Base-by-base conservation (phyloP, 306 rosid species). In the Astragalus glycyphyllos region DNA sequence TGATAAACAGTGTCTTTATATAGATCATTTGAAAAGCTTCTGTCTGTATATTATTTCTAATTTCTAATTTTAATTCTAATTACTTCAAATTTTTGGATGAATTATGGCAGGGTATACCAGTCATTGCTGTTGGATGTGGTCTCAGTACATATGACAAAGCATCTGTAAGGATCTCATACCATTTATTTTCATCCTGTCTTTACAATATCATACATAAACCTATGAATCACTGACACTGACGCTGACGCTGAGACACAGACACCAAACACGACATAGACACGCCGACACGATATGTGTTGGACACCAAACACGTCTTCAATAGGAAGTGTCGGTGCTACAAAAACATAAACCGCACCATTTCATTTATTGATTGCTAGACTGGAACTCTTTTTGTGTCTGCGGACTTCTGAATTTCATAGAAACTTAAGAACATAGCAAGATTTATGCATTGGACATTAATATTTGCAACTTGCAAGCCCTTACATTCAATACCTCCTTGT, bases 101-200 rank as follows among this genome's bases (percentile, higher is more conserved):
- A 69, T 11, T 29, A 41, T 84, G 51, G 23, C 90, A 95, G 97
- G 97, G 97, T 64, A 81, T 85, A 60, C 99, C 97, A 15, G 96
- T 91, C 69, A 75, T 95, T 57, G 96, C 92, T 69, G 65, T 91
- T 72, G 99, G 99, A 26, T 87, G 88, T 65, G 99, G 99, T 68
- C 96, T 75, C 66, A 95, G 99, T 86, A 84, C 97, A 58, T 89
- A 26, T 81, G 96, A 89, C 83, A 95, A 95, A 87, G 99, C 89
- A 64, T 84, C 99, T 71, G 99, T 95, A 85, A 91, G 99, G 54
- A 79, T 71, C 34, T 59, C 58, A 3, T 67, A 41, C 55, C 8
- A 8, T 72, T 60, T 79, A 51, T 49, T 34, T 62, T 59, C 71
- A 65, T 64, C 65, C 7, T 32, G 67, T 47, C 65, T 17, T 65